Evolutionary conservation across 352 stramenopile genomes (phyloP).

Genomic region (Pythium volutum): DNA sequence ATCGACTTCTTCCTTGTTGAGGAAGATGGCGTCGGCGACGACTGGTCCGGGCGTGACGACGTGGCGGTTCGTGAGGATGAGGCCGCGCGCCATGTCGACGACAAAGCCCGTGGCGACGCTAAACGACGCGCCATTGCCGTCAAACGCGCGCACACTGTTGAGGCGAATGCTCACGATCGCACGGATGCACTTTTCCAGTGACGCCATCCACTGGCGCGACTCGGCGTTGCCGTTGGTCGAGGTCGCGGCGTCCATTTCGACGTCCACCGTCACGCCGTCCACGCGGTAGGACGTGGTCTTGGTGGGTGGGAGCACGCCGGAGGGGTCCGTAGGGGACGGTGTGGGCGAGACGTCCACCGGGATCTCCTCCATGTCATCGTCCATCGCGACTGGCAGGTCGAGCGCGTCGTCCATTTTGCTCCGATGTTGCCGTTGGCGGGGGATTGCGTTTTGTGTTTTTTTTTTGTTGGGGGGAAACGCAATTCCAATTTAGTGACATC

Average conservation of each 20-base stretch:
- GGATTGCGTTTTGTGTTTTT: neutral
- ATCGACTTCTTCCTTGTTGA: slow-evolving; percentile 93
- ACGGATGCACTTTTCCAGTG: slow-evolving; percentile 66
- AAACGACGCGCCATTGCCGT: slow-evolving; percentile 84
- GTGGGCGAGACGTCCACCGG: neutral
- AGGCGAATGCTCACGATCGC: slow-evolving; percentile 88
- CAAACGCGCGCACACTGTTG: slow-evolving; percentile 84
- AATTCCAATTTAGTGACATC: slow-evolving; percentile 6
- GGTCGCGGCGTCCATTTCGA: slow-evolving; percentile 28
- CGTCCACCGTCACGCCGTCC: slow-evolving; percentile 38
- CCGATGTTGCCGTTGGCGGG: neutral
- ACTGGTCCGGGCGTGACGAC: slow-evolving; percentile 88
- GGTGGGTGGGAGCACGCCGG: neutral
- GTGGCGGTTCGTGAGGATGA: slow-evolving; percentile 93
- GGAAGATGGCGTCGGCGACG: slow-evolving; percentile 89
- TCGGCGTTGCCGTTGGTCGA: slow-evolving; percentile 33
- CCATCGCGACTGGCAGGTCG: slow-evolving; percentile 17
- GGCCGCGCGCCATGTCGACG: slow-evolving; percentile 81
- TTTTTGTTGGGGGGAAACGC: neutral
- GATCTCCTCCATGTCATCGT: slow-evolving; percentile 27
- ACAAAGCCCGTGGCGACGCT: slow-evolving; percentile 91
- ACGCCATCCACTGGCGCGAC: slow-evolving; percentile 69
- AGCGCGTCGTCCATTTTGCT: slow-evolving; percentile 22
- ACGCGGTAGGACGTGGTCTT: slow-evolving; percentile 29
- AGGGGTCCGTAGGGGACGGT: neutral